phyloP scores from a whole-genome alignment of 345 rosid species.

The Orychophragmus violaceus region DNA sequence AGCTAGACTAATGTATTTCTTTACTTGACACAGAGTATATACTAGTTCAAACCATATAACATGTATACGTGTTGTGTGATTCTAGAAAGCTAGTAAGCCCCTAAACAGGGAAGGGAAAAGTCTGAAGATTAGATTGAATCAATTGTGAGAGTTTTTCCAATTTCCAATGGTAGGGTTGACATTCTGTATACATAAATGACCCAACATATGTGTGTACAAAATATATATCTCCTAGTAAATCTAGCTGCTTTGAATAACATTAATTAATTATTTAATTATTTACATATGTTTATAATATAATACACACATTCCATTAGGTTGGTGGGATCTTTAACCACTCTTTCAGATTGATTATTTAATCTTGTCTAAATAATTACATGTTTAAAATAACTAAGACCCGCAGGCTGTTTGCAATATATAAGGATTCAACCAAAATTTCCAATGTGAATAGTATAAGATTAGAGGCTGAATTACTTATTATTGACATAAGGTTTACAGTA shows the following conservation, averaged over 20 bases:
- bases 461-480: too few relatives aligned
- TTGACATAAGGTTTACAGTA: too few relatives aligned
- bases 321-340: constrained; percentile 33
- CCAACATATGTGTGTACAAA: neutral
- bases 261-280: neutral
- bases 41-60: neutral
- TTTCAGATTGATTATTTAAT: constrained; percentile 20
- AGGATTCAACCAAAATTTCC: constrained; percentile 1
- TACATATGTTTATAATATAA: neutral
- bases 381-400: neutral
- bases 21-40: neutral
- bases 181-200: neutral
- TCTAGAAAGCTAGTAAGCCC: constrained; percentile 24
- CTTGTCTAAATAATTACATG: neutral
- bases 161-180: constrained; percentile 33
- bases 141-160: constrained; percentile 4
- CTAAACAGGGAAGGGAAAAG: constrained; percentile 16
- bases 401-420: neutral
- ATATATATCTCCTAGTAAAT: constrained; percentile 3
- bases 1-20: neutral
- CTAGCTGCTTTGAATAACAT: constrained; percentile 2
- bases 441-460: too few relatives aligned
- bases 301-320: constrained; percentile 25
- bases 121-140: neutral
- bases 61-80: neutral